Percentiles rank a stretch among this genome's conserved stretches.
Conservation (phyloP, 441 rosid genomes). For the Dalechampia spathulata region DNA sequence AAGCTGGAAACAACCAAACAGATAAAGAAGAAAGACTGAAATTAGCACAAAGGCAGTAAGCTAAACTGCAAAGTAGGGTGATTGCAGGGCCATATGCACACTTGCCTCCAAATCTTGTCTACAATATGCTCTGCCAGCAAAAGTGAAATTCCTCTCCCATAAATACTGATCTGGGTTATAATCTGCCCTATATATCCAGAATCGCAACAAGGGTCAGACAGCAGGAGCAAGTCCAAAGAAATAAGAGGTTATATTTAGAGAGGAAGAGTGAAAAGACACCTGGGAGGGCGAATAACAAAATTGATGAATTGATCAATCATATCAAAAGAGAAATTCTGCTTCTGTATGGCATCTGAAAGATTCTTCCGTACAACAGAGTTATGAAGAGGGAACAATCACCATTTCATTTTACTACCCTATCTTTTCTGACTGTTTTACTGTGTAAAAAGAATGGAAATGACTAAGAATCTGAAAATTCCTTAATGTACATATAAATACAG, state of each 20-base stretch:
- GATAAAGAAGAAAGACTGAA: constrained; percentile 17
- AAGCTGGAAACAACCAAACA: constrained; percentile 51
- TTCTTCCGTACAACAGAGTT: constrained; percentile 11
- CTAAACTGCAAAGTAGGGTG: constrained; percentile 12
- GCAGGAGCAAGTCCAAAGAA: not conserved
- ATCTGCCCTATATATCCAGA: constrained; percentile 54
- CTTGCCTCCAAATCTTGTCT: constrained; percentile 98
- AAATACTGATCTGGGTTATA: constrained; percentile 90
- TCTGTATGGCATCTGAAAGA: constrained; percentile 9
- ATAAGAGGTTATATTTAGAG: not conserved
- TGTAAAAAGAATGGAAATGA: too few relatives aligned
- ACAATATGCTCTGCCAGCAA: constrained; percentile 71
- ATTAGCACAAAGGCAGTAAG: not conserved
- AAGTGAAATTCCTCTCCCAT: constrained; percentile 83
- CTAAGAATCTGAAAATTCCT: too few relatives aligned
- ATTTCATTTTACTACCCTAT: not conserved
- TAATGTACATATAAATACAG: too few relatives aligned
- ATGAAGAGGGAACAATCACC: not conserved
- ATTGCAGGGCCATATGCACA: constrained; percentile 35
- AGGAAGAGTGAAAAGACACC: constrained; percentile 30
- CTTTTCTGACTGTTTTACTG: too few relatives aligned
- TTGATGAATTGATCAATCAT: constrained; percentile 96
- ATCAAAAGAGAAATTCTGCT: constrained; percentile 1
- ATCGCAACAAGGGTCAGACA: not conserved
- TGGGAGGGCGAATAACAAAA: constrained; percentile 93